Percentiles rank a stretch among this genome's conserved stretches.
Conservation (phyloP, 352 stramenopile genomes). For the Bremia lactucae region DNA sequence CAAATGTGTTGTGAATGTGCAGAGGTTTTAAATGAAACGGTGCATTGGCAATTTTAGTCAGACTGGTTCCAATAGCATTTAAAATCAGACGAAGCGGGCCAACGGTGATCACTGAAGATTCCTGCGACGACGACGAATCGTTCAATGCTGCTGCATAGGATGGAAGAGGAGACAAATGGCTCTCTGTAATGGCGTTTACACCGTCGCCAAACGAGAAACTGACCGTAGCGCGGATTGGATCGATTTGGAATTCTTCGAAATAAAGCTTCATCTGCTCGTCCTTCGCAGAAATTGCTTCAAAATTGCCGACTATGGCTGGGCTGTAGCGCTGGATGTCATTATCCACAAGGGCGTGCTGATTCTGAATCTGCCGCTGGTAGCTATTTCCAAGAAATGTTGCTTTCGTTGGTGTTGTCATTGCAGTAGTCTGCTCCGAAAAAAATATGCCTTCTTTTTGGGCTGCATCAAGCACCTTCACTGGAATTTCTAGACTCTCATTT, state of each 20-base stretch:
- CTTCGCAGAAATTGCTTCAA: constrained; percentile 28
- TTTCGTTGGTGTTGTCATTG: constrained; percentile 22
- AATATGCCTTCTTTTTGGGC: constrained; percentile 52
- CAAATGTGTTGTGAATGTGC: constrained; percentile 75
- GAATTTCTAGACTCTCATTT: constrained; percentile 57
- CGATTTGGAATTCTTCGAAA: constrained; percentile 85
- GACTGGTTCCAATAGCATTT: constrained; percentile 78
- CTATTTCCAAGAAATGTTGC: constrained; percentile 22
- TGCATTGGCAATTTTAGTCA: constrained; percentile 84
- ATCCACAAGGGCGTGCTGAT: constrained; percentile 22
- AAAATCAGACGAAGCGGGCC: constrained; percentile 72
- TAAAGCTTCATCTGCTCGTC: constrained; percentile 78
- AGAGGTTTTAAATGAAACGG: constrained; percentile 74
- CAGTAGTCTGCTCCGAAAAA: constrained; percentile 25
- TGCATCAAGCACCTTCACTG: constrained; percentile 58
- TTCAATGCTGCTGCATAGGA: constrained; percentile 18
- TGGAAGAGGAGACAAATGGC: constrained; percentile 30
- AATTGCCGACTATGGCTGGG: constrained; percentile 16
- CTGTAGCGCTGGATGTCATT: constrained; percentile 28
- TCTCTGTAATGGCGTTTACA: constrained; percentile 50
- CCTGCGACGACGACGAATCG: constrained; percentile 21
- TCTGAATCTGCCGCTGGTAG: constrained; percentile 11
- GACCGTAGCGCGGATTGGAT: constrained; percentile 69
- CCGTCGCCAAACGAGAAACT: constrained; percentile 78
- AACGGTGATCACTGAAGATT: constrained; percentile 45